phyloP scores from a whole-genome alignment of 2,329 filamentous ascomycete genomes.

The Colletotrichum sp. region DNA sequence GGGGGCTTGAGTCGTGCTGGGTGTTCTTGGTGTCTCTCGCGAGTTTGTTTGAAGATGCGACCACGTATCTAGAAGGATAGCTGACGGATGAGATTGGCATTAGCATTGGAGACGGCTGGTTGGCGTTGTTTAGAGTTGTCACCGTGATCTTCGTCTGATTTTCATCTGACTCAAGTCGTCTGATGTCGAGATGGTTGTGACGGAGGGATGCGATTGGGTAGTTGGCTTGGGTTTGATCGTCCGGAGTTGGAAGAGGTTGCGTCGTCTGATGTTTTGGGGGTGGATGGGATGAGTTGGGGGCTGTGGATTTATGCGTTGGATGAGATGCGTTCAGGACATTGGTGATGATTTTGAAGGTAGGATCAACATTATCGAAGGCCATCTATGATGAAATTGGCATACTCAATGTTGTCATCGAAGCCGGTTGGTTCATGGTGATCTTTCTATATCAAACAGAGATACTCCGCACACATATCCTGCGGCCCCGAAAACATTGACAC shows the following conservation, averaged over 20 bases:
- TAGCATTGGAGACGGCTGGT: neutral
- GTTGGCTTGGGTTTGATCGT: neutral
- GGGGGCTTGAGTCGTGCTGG: neutral
- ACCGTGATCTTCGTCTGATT: neutral
- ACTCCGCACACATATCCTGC: neutral
- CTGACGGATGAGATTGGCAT: neutral
- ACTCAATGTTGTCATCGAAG: neutral
- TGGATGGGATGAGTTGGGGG: neutral
- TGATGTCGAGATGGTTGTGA: neutral
- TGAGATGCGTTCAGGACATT: neutral
- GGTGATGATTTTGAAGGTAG: accelerated
- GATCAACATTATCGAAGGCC: neutral
- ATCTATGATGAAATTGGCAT: neutral
- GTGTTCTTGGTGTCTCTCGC: neutral
- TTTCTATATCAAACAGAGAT: neutral
- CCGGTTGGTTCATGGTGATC: neutral
- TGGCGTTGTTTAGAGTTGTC: neutral
- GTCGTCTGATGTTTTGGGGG: neutral
- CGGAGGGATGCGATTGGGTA: neutral
- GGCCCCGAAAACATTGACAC: neutral
- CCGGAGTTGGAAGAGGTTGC: neutral
- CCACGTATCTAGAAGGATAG: neutral
- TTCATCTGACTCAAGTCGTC: neutral
- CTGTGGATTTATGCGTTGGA: neutral
- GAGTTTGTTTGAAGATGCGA: neutral